These are phyloP conservation scores for slime mould (Dictyostelium discoideum) DNA, from an alignment of 78 protist species.

Conservation along the genomic window DNA sequence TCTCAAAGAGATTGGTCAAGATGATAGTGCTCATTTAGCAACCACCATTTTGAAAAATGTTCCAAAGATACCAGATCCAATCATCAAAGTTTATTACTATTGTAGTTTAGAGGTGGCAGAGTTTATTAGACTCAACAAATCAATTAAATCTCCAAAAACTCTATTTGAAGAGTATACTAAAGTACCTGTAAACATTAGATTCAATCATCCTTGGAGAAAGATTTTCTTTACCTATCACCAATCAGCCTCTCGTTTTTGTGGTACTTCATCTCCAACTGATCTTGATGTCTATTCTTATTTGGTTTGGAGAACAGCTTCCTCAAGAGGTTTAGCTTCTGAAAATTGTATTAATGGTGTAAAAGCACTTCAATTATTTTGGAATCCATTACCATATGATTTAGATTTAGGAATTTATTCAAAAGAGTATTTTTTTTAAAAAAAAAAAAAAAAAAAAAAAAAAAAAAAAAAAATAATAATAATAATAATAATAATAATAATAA, in stretches of 20 bases:
- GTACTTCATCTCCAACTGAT: not conserved
- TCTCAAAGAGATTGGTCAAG: not conserved
- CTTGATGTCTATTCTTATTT: conserved; percentile 53
- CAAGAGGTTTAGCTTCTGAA: not conserved
- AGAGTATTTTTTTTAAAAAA: not conserved
- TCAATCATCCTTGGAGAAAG: conserved; percentile 75
- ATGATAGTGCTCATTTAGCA: not conserved
- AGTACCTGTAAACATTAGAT: not conserved
- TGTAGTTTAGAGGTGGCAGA: not conserved
- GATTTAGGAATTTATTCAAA: not conserved
- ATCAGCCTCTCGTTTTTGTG: not conserved
- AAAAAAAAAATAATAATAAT: no score
- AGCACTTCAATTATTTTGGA: conserved; percentile 12
- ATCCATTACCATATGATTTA: not conserved
- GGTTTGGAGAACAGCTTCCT: not conserved
- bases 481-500: no score
- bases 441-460: no score
- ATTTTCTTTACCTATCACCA: conserved; percentile 8
- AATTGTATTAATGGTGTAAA: conserved; percentile 12
- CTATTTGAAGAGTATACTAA: conserved; percentile 57
- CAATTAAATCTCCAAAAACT: not conserved
- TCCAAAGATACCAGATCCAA: not conserved
- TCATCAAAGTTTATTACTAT: not conserved
- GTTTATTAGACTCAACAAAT: not conserved
- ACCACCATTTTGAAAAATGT: not conserved